Percentiles rank a stretch among this genome's conserved stretches.
Evolutionary conservation across 2,329 filamentous ascomycete genomes (phyloP).

Genomic region (Coniochaeta prunicola): DNA sequence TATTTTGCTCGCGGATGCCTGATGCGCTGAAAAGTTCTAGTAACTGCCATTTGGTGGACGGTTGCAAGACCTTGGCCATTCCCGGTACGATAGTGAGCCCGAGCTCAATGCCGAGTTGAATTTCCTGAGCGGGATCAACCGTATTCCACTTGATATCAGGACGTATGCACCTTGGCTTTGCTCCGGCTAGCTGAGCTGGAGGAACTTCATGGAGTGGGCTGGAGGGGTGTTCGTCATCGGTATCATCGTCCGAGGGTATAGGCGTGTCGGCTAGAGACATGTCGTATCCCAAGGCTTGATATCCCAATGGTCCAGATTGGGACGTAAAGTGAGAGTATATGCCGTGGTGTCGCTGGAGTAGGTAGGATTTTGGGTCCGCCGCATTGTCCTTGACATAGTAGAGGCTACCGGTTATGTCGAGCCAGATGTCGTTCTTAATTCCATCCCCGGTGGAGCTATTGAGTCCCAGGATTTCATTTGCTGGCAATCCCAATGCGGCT

Average conservation of each 20-base stretch:
- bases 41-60: background rate
- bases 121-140: background rate
- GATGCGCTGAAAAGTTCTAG: background rate
- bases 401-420: constrained; percentile 16
- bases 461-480: constrained; percentile 12
- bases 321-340: background rate
- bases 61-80: constrained; percentile 7
- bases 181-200: background rate
- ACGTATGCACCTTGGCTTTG: background rate
- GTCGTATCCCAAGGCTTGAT: background rate
- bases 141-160: background rate
- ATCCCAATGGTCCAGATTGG: background rate
- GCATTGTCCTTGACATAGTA: constrained; percentile 14
- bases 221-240: background rate
- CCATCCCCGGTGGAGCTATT: background rate
- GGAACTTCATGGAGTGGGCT: background rate
- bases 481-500: constrained; percentile 22
- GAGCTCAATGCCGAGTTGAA: constrained; percentile 5
- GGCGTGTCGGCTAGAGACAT: background rate
- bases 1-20: constrained; percentile 3
- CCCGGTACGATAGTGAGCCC: constrained; percentile 11
- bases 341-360: background rate
- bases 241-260: background rate
- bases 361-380: background rate
- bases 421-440: constrained; percentile 4